Base-by-base conservation (phyloP, 2,329 filamentous ascomycete genomes). In the Neophaeococcomyces aloes region DNA sequence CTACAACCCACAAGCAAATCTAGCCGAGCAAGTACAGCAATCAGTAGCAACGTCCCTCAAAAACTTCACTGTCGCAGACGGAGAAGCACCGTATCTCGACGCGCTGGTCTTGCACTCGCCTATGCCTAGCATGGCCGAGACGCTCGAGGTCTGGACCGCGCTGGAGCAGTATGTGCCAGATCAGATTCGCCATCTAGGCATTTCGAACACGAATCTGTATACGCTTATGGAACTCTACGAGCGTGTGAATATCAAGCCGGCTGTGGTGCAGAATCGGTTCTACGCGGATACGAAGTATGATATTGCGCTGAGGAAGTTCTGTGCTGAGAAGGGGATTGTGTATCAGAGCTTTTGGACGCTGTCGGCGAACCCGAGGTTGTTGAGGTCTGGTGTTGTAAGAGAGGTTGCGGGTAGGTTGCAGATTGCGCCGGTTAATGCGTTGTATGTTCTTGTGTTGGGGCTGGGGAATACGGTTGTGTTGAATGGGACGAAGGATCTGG, bases 231-330 rank as follows among this genome's bases (percentile, higher is more conserved):
- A 51, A 17, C 33, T 55, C 34, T 53, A 54, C 42, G 53, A 54
- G 42, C 59, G 71, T 41, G 61, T 63, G 3, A 62, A 54, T 0
- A 57, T 77, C 52, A 74, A 72, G 50, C 76, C 75, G 0, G 67
- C 72, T 1, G 72, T 87, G 1, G 79, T 88, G 4, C 85, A 91
- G 63, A 89, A 91, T 56, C 74, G 82, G 1, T 86, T 91, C 62
- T 75, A 80, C 56, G 61, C 65, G 1, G 62, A 65, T 2, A 81
- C 76, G 0, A 56, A 59, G 2, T 83, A 74, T 53, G 84, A 88
- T 49, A 63, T 65, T 0, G 62, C 65, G 1, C 60, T 88, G 13
- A 73, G 83, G 17, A 61, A 65, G 0, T 76, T 74, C 56, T 79
- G 76, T 54, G 58, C 56, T 4, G 63, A 72, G 29, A 62, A 72